A percentile compares a stretch with the other conserved stretches of the same genome.
phyloP scores from a whole-genome alignment of 768 basidiomycete genomes.

The Mycena epipterygia region DNA sequence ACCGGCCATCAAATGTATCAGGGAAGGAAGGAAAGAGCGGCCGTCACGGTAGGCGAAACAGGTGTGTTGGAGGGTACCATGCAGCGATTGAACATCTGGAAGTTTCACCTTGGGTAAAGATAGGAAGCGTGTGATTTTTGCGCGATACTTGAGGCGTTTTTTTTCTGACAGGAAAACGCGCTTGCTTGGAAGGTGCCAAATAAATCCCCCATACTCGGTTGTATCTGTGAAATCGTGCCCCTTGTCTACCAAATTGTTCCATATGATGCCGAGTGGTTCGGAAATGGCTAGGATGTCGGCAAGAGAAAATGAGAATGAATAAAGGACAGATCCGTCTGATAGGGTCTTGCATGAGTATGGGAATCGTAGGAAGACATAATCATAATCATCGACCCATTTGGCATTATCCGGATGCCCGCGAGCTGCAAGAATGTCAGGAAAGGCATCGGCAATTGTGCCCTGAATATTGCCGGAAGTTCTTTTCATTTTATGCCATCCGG shows the following conservation, averaged over 20 bases:
- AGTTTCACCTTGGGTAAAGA: not conserved
- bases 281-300: not conserved
- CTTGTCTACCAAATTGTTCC: not conserved
- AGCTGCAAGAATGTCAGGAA: not conserved
- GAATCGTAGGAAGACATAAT: not conserved
- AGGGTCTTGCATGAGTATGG: not conserved
- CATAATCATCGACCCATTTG: slow-evolving; percentile 1
- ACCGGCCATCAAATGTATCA: not conserved
- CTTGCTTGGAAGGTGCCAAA: not conserved
- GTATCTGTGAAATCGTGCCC: not conserved
- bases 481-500: too few relatives aligned
- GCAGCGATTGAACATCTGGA: not conserved
- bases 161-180: not conserved
- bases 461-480: not conserved
- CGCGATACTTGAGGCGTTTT: not conserved
- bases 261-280: not conserved
- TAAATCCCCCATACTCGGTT: not conserved
- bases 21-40: not conserved
- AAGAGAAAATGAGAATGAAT: not conserved
- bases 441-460: not conserved
- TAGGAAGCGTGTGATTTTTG: not conserved
- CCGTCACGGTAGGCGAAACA: not conserved
- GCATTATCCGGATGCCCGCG: not conserved
- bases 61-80: not conserved
- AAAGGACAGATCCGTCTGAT: not conserved